Base-by-base conservation (phyloP, 306 rosid genomes). In the Begonia masoniana region DNA sequence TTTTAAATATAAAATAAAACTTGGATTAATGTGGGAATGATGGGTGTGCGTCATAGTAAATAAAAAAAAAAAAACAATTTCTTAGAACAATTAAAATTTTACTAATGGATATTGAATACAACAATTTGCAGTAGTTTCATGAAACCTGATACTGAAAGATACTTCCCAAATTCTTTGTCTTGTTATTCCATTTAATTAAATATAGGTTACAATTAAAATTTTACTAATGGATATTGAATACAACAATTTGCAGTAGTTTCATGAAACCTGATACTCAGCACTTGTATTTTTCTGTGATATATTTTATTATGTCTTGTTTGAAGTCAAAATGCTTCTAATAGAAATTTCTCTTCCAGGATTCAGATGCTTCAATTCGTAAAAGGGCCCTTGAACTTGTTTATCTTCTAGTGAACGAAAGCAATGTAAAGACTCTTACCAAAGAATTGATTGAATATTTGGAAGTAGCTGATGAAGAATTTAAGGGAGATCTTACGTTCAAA, bases 361-460 rank as follows among this genome's bases (percentile, higher is more conserved):
- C 80, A 61, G 99, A 91, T 65, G 96, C 96, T 61, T 83, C 96
- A 63, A 86, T 91, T 68, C 80, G 88, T 55, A 91, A 91, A 77
- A 83, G 96, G 74, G 99, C 99, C 42, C 96, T 91, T 68, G 99
- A 86, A 71, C 99, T 91, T 77, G 94, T 83, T 56, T 91, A 83
- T 51, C 72, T 76, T 70, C 82, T 91, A 70, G 74, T 91, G 60
- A 91, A 91, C 55, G 99, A 81, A 61, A 83, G 70, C 74, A 91
- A 81, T 61, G 96, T 83, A 74, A 91, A 79, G 75, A 78, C 92
- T 67, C 76, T 91, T 45, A 84, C 83, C 12, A 83, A 86, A 81
- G 99, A 91, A 69, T 82, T 91, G 13, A 69, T 91, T 72, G 99
- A 86, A 45, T 83, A 81, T 71, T 76, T 91, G 66, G 93, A 77